Base-by-base conservation (phyloP, 192 early-diverging fungal genomes). In the Rhizophagus prolifer region DNA sequence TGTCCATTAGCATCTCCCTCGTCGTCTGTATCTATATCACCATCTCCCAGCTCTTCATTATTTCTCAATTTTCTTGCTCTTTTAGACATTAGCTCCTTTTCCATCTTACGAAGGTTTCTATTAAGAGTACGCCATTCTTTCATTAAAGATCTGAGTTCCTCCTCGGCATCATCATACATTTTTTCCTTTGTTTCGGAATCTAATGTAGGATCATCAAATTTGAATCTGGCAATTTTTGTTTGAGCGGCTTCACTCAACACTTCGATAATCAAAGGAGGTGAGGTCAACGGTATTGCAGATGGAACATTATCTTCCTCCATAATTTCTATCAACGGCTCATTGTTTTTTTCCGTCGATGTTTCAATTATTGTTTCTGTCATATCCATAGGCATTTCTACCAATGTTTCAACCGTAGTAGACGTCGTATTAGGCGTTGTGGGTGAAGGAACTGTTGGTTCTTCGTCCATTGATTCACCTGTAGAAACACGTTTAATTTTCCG, bases 181-280 rank as follows among this genome's bases (percentile, higher is more conserved):
- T 67, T 67, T 36, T 30, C 65, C n/a, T 44, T 67, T 21, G 65
- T 13, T 10, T 67, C 65, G 2, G 30, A n/a, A 67, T 38, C 19
- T 23, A 67, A 12, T 41, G 19, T 67, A 9, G 65, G 65, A 67
- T 67, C n/a, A 44, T 67, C 65, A 44, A 67, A 67, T 19, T 67
- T 67, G n/a, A 41, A 67, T 38, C n/a, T 31, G 9, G 65, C n/a
- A 67, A 67, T 67, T 23, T 67, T 67, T 4, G 21, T 36, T 19
- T 36, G 65, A 38, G 65, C 65, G 25, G 30, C 65, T 36, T 67
- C 65, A 25, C n/a, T 41, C 12, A 67, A 23, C 6, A 44, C 38
- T 41, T 63, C 28, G 6, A 63, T 6, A 12, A 25, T 28, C 12
- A 63, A 14, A 14, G 61, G 60, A 10, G 26, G 14, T 28, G 65